Conservation (phyloP, 2,329 filamentous ascomycete species). For the Dactylellina parvicollis region DNA sequence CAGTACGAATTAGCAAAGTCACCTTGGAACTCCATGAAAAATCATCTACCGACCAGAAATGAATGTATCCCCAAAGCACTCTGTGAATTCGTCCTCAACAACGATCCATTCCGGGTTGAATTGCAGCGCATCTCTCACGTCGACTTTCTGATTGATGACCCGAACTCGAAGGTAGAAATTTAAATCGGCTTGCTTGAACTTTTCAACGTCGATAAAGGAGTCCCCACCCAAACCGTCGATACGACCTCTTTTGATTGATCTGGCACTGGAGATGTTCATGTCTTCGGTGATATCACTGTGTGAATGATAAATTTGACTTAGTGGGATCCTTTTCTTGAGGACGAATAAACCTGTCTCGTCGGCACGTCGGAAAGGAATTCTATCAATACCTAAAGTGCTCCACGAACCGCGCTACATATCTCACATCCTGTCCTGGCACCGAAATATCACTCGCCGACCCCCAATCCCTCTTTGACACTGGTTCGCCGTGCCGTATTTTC, state of each 20-base stretch:
- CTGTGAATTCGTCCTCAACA: slow-evolving; percentile 48
- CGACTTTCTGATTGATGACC: slow-evolving; percentile 58
- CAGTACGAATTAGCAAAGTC: background rate
- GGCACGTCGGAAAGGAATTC: slow-evolving; percentile 18
- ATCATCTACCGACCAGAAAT: slow-evolving; percentile 55
- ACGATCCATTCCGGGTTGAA: slow-evolving; percentile 55
- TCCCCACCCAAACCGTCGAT: slow-evolving; percentile 58
- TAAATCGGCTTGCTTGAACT: slow-evolving; percentile 58
- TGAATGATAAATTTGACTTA: slow-evolving; percentile 58
- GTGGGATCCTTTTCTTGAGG: slow-evolving; percentile 17
- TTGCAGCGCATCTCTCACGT: slow-evolving; percentile 55
- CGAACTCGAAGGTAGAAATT: slow-evolving; percentile 59
- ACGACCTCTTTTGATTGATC: slow-evolving; percentile 61
- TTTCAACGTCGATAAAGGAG: slow-evolving; percentile 47
- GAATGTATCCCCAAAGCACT: slow-evolving; percentile 59
- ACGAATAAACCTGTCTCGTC: slow-evolving; percentile 58
- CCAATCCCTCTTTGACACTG: slow-evolving; percentile 31
- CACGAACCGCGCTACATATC: slow-evolving; percentile 38
- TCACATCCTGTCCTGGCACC: slow-evolving; percentile 36
- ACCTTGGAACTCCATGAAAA: background rate
- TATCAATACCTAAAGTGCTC: slow-evolving; percentile 25
- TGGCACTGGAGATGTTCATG: slow-evolving; percentile 61
- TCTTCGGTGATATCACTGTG: slow-evolving; percentile 61
- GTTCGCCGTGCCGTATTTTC: slow-evolving; percentile 46
- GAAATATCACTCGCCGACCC: slow-evolving; percentile 39